Evolutionary conservation across 129 eudicot genomes (phyloP), one percentile per base, ranked within the genome.

Genomic region (Flaveria sonorensis): DNA sequence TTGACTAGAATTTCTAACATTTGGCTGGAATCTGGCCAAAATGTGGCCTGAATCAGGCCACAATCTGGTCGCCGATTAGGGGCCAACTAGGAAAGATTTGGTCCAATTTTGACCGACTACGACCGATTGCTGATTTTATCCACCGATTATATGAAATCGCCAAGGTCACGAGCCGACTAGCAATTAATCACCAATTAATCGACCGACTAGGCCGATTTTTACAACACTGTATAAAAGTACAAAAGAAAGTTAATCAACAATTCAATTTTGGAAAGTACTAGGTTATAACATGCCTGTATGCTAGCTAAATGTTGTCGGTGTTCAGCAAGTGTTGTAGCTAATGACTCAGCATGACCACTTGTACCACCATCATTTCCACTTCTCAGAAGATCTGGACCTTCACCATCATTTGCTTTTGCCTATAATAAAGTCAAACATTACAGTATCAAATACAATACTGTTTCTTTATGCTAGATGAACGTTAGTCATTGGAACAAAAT

Each of bases 341-440:
- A 87, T 30, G 96, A 91, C 81, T 95, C 99, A 64, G 97, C 92
- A 86, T 91, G 99, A 50, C 96, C 89, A 84, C 84, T 91, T 36
- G 93, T 82, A 72, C 87, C 86, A 77, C 92, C 94, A 70, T 89
- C 90, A 76, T 86, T 87, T 70, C 81, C 82, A 79, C 89, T 86
- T 74, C 96, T 77, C 0, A 95, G 85, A 77, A 95, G 97, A 83
- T 95, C 97, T 26, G 99, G 99, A 69, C 99, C 99, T 86, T 95
- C 96, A 56, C 99, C 99, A 75, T 89, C 96, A 88, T 95, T 95
- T 75, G 96, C 87, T 77, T 95, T 95, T 83, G 97, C 92, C 99
- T 95, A 72, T 73, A 77, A 79, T 18, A 11, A 42, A 77, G 36
- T 4, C 32, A 79, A 64, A 3, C n/a, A 7, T 79, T 63, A 36